Evolutionary conservation across 441 rosid species (phyloP), one percentile per base, ranked within the genome.

Genomic region (Euphorbia schlechtendalii): DNA sequence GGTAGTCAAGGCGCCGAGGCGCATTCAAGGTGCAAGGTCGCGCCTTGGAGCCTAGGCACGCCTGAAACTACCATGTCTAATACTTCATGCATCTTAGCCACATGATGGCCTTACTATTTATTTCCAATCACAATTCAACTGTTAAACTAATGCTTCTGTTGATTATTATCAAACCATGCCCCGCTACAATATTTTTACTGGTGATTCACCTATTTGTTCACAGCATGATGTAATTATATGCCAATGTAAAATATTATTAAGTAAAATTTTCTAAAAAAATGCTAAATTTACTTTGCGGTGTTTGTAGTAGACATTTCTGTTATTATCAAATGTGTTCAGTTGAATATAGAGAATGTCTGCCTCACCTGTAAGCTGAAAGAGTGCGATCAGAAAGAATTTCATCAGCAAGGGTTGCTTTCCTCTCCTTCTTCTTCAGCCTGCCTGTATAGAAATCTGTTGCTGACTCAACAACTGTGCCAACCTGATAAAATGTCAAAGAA

Each of bases 341-440:
- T 12, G 8, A 4, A 21, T 6, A 56, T 34, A 21, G 59, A 21
- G n/a, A 15, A 18, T 32, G 20, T 22, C 24, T 11, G 63, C 43
- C 68, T 64, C 71, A 86, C 99, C 96, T 84, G 88, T 89, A 90
- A 14, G 83, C 78, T 55, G 69, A 61, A 59, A 75, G 64, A 36
- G 60, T 60, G 27, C 73, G 75, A 70, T 90, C 93, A 66, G 85
- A 77, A 53, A 90, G 83, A 69, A 93, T 76, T 75, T 90, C 97
- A 13, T 94, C 97, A 6, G 96, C 93, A 68, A 90, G 77, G 61
- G 80, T 82, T 22, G 82, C 56, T 76, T 83, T 94, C 74, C 96
- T 94, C 77, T 94, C 86, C 84, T 83, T 90, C 80, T 85, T 94
- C 27, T 84, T 83, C 56, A 90, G 54, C 80, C 97, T 83, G 48